A percentile compares a stretch with the other conserved stretches of the same genome.
These are phyloP conservation scores for Vairimorpha ceranae DNA, from an alignment of 371 early-diverging fungal genomes.

Conservation along the genomic window DNA sequence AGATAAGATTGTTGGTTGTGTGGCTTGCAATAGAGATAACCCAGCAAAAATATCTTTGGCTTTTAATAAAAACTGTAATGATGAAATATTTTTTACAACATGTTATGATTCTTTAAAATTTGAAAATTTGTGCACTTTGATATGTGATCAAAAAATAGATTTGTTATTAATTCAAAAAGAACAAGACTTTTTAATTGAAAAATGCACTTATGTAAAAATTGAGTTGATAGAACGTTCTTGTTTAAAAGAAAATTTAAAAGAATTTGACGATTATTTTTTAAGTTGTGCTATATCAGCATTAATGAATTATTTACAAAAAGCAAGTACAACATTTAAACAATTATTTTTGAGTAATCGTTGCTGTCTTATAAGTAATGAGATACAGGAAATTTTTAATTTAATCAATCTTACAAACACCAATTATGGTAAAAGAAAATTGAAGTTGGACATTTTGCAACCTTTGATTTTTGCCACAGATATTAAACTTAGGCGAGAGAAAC, in stretches of 20 bases:
- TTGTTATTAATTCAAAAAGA: not conserved
- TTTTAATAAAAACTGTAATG: not conserved
- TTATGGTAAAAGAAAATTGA: not conserved
- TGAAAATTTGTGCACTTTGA: not conserved
- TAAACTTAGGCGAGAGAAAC: not conserved
- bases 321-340: not conserved
- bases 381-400: not conserved
- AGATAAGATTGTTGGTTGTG: not conserved
- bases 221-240: not conserved
- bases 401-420: not conserved
- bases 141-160: not conserved
- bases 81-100: not conserved
- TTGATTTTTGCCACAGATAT: not conserved
- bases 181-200: not conserved
- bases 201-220: not conserved
- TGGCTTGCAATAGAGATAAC: not conserved
- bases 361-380: not conserved
- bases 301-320: not conserved
- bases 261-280: not conserved
- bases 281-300: not conserved
- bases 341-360: not conserved
- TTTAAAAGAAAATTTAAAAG: not conserved
- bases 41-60: not conserved
- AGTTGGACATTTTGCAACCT: not conserved
- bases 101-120: not conserved